These are phyloP conservation scores for Davidsoniella eucalypti DNA, from an alignment of 2,329 filamentous ascomycete species.

Conservation along the genomic window DNA sequence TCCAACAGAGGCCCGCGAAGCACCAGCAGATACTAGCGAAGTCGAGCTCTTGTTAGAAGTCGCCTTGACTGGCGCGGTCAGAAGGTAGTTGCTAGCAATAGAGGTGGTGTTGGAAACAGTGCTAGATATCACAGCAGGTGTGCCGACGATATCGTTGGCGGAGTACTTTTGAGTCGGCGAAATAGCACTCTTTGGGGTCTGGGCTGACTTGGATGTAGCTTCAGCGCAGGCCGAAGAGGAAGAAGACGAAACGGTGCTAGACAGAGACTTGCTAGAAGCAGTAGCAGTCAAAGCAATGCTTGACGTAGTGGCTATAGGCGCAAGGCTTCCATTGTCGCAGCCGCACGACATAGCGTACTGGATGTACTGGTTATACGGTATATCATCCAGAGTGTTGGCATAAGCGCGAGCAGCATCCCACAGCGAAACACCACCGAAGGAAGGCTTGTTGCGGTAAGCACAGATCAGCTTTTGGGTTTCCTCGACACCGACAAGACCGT, in stretches of 20 bases:
- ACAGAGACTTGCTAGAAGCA: slow-evolving; percentile 3
- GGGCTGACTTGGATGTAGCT: neutral
- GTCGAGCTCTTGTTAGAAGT: neutral
- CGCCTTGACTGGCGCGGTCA: neutral
- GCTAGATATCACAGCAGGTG: neutral
- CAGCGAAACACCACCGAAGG: slow-evolving; percentile 30
- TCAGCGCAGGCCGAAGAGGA: neutral
- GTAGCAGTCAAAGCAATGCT: slow-evolving; percentile 8
- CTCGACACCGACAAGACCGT: slow-evolving; percentile 21
- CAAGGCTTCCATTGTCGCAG: slow-evolving; percentile 19
- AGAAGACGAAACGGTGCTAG: neutral
- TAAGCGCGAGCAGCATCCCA: slow-evolving; percentile 27
- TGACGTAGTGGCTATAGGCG: slow-evolving; percentile 15
- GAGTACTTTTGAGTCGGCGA: neutral
- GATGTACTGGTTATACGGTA: slow-evolving; percentile 23
- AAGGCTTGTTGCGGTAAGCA: slow-evolving; percentile 20
- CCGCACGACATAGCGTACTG: slow-evolving; percentile 24
- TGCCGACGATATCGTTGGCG: neutral
- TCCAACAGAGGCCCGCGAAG: neutral
- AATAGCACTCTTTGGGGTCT: neutral
- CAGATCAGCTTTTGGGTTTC: slow-evolving; percentile 24
- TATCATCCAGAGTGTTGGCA: slow-evolving; percentile 19
- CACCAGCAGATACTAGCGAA: neutral
- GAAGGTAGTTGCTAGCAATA: neutral
- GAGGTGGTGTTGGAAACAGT: neutral